Conservation (phyloP, 1,284 basidiomycete species). For the Rhodotorula sp. region DNA sequence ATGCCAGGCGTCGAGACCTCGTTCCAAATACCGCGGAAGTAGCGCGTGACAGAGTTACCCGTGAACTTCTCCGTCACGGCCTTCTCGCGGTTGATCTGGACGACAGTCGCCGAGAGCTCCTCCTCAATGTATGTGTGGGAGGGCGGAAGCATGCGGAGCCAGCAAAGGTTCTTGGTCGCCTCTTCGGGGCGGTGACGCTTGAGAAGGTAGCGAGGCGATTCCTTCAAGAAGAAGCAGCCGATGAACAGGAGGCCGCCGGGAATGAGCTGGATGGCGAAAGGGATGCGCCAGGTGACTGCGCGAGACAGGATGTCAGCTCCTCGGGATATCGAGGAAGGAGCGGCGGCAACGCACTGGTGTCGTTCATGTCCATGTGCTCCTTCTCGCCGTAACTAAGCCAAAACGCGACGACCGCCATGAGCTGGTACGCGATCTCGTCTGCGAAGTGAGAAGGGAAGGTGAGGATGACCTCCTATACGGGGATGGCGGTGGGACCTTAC, state of each 20-base stretch:
- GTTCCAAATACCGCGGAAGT: constrained; percentile 18
- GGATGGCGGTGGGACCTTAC: constrained; percentile 17
- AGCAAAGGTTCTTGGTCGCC: constrained; percentile 43
- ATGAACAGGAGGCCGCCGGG: constrained; percentile 47
- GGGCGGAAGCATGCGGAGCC: constrained; percentile 45
- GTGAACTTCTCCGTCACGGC: constrained; percentile 31
- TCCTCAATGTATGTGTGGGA: constrained; percentile 44
- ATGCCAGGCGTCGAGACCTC: constrained; percentile 34
- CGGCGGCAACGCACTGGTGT: background rate
- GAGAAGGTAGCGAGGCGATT: constrained; percentile 50
- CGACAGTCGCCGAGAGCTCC: constrained; percentile 27
- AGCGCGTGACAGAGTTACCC: constrained; percentile 4
- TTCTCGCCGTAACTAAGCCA: constrained; percentile 48
- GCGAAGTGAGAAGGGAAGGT: too few relatives aligned
- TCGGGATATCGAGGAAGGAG: background rate
- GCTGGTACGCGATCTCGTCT: constrained; percentile 55
- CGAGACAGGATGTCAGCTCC: constrained; percentile 9
- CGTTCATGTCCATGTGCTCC: background rate
- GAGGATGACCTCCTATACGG: too few relatives aligned
- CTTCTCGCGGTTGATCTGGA: constrained; percentile 43
- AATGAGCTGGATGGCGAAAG: constrained; percentile 48
- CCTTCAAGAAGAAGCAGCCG: constrained; percentile 44
- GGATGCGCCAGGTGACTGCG: constrained; percentile 46
- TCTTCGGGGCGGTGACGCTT: constrained; percentile 42
- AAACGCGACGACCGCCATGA: constrained; percentile 55